A percentile compares a stretch with the other conserved stretches of the same genome.
Evolutionary conservation across 129 eudicot species (phyloP).

Genomic region (Rutidosis leptorrhynchoides): DNA sequence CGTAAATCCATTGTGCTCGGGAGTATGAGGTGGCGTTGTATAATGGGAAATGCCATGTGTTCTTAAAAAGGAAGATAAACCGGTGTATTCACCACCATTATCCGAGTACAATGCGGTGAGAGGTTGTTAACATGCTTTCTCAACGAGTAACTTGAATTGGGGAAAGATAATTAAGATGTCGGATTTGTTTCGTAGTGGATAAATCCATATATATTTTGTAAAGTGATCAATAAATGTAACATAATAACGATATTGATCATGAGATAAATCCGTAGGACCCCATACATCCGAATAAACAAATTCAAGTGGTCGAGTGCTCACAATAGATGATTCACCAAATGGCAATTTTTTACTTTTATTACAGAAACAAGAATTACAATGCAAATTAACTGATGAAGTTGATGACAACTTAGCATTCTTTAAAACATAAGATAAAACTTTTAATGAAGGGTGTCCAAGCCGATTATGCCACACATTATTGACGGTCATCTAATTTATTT

Average conservation of each 20-base stretch:
- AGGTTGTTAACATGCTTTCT: no score
- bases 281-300: no score
- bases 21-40: slow-evolving; percentile 11
- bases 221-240: not conserved
- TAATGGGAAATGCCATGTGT: slow-evolving; percentile 11
- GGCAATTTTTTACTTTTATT: no score
- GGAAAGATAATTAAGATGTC: no score
- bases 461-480: not conserved
- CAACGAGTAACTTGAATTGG: no score
- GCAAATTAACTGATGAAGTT: not conserved
- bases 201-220: no score
- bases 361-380: not conserved
- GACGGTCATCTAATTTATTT: not conserved
- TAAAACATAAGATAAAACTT: not conserved
- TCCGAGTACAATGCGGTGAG: not conserved
- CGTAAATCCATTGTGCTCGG: not conserved
- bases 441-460: not conserved
- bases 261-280: no score
- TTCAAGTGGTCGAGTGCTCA: no score
- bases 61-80: not conserved
- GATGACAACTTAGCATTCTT: not conserved
- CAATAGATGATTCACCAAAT: no score
- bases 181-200: no score
- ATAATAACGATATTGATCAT: no score
- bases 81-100: slow-evolving; percentile 11